Evolutionary conservation across 331 rosid species (phyloP).

Genomic region (Acacia pycnantha): DNA sequence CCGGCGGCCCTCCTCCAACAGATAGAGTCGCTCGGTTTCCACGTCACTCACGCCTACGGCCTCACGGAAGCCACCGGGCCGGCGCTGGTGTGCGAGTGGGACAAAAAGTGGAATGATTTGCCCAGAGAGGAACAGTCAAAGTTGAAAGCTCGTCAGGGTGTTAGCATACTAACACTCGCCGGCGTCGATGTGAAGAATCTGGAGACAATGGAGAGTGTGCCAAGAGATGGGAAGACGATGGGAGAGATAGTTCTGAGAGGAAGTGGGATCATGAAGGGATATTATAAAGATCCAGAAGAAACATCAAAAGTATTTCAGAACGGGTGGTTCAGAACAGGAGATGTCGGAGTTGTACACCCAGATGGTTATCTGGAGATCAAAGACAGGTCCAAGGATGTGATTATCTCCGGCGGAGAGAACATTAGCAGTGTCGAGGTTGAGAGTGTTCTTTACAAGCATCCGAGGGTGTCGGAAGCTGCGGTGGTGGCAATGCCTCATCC

Average conservation of each 20-base stretch:
- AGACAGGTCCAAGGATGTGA: constrained; percentile 84
- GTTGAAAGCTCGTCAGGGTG: constrained; percentile 80
- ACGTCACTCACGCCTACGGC: constrained; percentile 87
- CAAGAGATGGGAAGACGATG: constrained; percentile 60
- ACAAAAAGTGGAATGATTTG: constrained; percentile 53
- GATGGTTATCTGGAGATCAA: constrained; percentile 91
- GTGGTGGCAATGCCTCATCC: constrained; percentile 92
- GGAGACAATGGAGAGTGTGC: constrained; percentile 66
- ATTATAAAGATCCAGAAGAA: constrained; percentile 52
- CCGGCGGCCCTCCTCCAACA: constrained; percentile 56
- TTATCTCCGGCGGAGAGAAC: constrained; percentile 90
- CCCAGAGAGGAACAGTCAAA: constrained; percentile 44
- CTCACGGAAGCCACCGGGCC: constrained; percentile 91
- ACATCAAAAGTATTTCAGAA: constrained; percentile 48
- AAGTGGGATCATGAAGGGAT: constrained; percentile 85
- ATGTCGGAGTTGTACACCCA: constrained; percentile 69
- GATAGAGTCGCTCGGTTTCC: constrained; percentile 67
- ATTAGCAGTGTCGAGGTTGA: constrained; percentile 85
- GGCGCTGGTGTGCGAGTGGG: constrained; percentile 90
- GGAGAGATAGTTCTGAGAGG: constrained; percentile 85
- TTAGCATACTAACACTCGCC: constrained; percentile 57
- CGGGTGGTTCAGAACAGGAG: constrained; percentile 87
- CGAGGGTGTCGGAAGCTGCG: constrained; percentile 67
- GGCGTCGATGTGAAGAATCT: constrained; percentile 73
- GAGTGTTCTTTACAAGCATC: constrained; percentile 56